phyloP scores from a whole-genome alignment of 768 basidiomycete genomes.

The Amanita polypyramis region DNA sequence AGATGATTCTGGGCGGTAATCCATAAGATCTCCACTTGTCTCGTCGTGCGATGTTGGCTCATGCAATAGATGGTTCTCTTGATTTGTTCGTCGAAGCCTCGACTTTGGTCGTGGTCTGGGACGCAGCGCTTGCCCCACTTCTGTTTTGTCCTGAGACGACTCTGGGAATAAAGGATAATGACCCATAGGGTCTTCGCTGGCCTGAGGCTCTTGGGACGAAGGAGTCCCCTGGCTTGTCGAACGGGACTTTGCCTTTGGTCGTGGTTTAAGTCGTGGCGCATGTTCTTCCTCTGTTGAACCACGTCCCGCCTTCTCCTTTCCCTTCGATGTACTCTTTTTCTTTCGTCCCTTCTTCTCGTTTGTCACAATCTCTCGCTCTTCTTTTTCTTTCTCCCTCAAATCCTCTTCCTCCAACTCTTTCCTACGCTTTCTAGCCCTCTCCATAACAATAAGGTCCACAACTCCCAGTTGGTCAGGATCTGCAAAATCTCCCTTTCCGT shows the following conservation, averaged over 20 bases:
- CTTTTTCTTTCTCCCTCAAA: slow-evolving; percentile 17
- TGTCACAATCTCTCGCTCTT: background rate
- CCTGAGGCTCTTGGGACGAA: too few relatives aligned
- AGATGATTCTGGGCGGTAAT: background rate
- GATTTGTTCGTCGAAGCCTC: too few relatives aligned
- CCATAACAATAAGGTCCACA: slow-evolving; percentile 43
- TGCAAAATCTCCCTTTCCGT: slow-evolving; percentile 19
- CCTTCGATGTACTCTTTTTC: slow-evolving; percentile 6
- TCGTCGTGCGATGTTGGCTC: too few relatives aligned
- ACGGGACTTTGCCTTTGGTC: slow-evolving; percentile 16
- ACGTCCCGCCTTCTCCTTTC: slow-evolving; percentile 8
- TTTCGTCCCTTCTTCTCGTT: slow-evolving; percentile 2
- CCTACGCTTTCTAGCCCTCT: slow-evolving; percentile 39
- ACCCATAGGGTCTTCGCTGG: background rate
- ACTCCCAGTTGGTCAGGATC: slow-evolving; percentile 27
- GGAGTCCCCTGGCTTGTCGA: slow-evolving; percentile 9
- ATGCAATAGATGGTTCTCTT: too few relatives aligned
- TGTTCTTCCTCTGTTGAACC: background rate
- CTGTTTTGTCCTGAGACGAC: background rate
- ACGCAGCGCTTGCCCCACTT: background rate
- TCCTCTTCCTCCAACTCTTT: slow-evolving; percentile 39
- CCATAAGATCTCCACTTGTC: background rate
- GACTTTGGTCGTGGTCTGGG: too few relatives aligned
- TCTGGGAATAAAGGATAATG: background rate
- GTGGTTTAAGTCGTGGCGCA: slow-evolving; percentile 15